Percentiles rank a stretch among this genome's conserved stretches.
Evolutionary conservation across 768 basidiomycete genomes (phyloP).

Genomic region (Hypholoma fasciculare): DNA sequence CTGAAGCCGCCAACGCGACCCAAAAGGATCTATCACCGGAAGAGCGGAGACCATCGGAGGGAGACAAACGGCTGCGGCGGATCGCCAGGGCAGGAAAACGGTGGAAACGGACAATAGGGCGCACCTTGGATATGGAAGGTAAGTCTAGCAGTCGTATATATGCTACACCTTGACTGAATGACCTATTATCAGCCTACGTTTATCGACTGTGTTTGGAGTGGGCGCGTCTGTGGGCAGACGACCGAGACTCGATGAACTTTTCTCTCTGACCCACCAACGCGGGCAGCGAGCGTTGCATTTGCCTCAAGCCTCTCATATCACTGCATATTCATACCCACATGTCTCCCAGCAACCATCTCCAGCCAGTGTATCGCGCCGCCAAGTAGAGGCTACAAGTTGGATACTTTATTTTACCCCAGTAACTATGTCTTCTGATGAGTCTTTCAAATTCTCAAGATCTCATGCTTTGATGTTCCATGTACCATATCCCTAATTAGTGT

Average conservation of each 20-base stretch:
- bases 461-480: too few relatives aligned
- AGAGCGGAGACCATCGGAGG: constrained; percentile 46
- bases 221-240: constrained; percentile 81
- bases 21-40: constrained; percentile 30
- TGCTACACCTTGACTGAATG: too few relatives aligned
- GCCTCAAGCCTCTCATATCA: too few relatives aligned
- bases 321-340: too few relatives aligned
- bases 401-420: too few relatives aligned
- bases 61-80: constrained; percentile 70
- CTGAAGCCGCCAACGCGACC: constrained; percentile 54
- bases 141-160: constrained; percentile 19
- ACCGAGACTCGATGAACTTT: constrained; percentile 69
- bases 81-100: constrained; percentile 92
- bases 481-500: too few relatives aligned
- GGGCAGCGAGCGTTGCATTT: too few relatives aligned
- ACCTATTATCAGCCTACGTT: constrained; percentile 60
- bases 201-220: constrained; percentile 89
- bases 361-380: too few relatives aligned
- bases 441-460: too few relatives aligned
- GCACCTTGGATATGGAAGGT: constrained; percentile 94
- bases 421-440: too few relatives aligned
- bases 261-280: constrained; percentile 3
- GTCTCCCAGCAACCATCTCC: too few relatives aligned
- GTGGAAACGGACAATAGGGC: constrained; percentile 85
- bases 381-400: too few relatives aligned